A percentile compares a stretch with the other conserved stretches of the same genome.
Evolutionary conservation across 2,329 filamentous ascomycete species (phyloP).

Genomic region (Corynespora cassiicola): DNA sequence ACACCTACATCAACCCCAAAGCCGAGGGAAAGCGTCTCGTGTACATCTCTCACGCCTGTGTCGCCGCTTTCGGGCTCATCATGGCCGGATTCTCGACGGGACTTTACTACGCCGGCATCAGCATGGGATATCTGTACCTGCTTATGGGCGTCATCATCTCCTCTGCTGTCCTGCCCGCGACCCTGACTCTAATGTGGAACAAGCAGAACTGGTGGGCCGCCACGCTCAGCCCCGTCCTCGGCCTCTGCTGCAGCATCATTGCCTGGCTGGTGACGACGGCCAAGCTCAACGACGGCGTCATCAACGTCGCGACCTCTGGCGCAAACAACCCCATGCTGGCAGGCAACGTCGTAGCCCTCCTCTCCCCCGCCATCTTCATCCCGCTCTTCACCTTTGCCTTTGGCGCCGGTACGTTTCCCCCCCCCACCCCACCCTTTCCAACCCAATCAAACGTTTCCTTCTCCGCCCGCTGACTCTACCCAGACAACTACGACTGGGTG

Average conservation of each 20-base stretch:
- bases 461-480: slow-evolving; percentile 37
- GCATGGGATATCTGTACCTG: slow-evolving; percentile 85
- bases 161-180: slow-evolving; percentile 80
- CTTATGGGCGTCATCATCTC: slow-evolving; percentile 93
- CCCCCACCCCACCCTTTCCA: slow-evolving; percentile 34
- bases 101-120: slow-evolving; percentile 52
- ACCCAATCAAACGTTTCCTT: slow-evolving; percentile 73
- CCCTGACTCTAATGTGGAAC: slow-evolving; percentile 80
- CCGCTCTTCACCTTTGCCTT: slow-evolving; percentile 75
- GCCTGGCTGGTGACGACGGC: slow-evolving; percentile 45
- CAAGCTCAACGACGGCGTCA: slow-evolving; percentile 40
- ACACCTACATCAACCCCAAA: slow-evolving; percentile 80
- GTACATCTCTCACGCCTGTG: slow-evolving; percentile 76
- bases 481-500: slow-evolving; percentile 81
- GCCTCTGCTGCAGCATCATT: slow-evolving; percentile 71
- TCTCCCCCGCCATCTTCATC: slow-evolving; percentile 76
- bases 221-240: slow-evolving; percentile 70
- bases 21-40: slow-evolving; percentile 79
- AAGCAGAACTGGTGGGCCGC: slow-evolving; percentile 80
- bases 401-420: slow-evolving; percentile 43
- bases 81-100: slow-evolving; percentile 83
- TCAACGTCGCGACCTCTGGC: slow-evolving; percentile 58
- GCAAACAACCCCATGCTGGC: slow-evolving; percentile 82
- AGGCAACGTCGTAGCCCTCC: slow-evolving; percentile 81
- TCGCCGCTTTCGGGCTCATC: slow-evolving; percentile 76